These are phyloP conservation scores for Lippia alba DNA, from an alignment of 305 asterid species.

Conservation along the genomic window DNA sequence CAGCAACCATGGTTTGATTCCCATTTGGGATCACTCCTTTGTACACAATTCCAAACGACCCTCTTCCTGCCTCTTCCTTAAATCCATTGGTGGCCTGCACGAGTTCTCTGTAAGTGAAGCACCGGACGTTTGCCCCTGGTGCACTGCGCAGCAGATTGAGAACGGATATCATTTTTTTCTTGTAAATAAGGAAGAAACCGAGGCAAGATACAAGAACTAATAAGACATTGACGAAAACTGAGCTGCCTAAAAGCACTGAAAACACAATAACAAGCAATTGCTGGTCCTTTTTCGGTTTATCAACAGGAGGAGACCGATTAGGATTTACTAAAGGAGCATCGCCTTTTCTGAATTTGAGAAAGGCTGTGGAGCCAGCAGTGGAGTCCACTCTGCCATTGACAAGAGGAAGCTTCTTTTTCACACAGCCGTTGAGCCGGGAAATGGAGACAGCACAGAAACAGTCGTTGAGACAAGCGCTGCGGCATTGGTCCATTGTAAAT, in stretches of 20 bases:
- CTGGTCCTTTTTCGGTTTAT: conserved; percentile 25
- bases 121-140: conserved; percentile 33
- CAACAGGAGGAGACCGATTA: background rate
- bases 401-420: conserved; percentile 69
- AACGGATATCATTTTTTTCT: conserved; percentile 25
- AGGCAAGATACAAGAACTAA: conserved; percentile 40
- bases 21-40: conserved; percentile 43
- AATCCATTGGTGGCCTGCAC: conserved; percentile 55
- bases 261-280: conserved; percentile 32
- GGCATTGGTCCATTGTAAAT: conserved; percentile 27
- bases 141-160: background rate
- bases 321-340: conserved; percentile 31
- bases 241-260: conserved; percentile 58
- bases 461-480: conserved; percentile 41
- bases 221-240: conserved; percentile 45
- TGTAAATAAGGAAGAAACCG: conserved; percentile 39
- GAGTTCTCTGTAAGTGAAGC: conserved; percentile 51
- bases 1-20: conserved; percentile 37
- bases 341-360: conserved; percentile 48
- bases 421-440: conserved; percentile 40
- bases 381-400: conserved; percentile 51
- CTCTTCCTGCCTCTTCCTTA: conserved; percentile 62
- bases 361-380: conserved; percentile 24
- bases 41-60: conserved; percentile 62
- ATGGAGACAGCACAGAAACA: conserved; percentile 59